These are phyloP conservation scores for Marasmius tenuissimus DNA, from an alignment of 1,284 basidiomycete genomes.

Conservation along the genomic window DNA sequence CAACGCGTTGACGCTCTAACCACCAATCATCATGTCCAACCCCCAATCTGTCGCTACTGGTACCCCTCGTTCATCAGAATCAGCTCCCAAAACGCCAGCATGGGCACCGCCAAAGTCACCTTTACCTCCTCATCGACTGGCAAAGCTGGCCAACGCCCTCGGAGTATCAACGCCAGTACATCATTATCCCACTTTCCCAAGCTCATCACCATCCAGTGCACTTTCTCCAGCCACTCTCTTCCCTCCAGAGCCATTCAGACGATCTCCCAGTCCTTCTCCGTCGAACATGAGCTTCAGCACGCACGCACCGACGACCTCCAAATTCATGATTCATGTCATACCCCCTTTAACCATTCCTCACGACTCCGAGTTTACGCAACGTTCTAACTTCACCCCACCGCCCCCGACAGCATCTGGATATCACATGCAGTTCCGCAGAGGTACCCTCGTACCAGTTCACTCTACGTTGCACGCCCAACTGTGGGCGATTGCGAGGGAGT, in stretches of 20 bases:
- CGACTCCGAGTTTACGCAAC: slow-evolving; percentile 43
- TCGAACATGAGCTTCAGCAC: slow-evolving; percentile 33
- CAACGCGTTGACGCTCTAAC: background rate
- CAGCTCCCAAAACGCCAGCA: slow-evolving; percentile 23
- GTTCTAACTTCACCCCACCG: slow-evolving; percentile 47
- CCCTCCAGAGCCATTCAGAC: slow-evolving; percentile 42
- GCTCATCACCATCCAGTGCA: slow-evolving; percentile 30
- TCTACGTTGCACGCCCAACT: slow-evolving; percentile 72
- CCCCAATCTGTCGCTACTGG: background rate
- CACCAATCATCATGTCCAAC: slow-evolving; percentile 1
- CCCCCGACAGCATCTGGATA: slow-evolving; percentile 67
- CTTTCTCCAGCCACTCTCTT: slow-evolving; percentile 32
- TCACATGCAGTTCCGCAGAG: slow-evolving; percentile 74
- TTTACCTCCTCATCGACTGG: slow-evolving; percentile 70
- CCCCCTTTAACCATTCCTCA: slow-evolving; percentile 70
- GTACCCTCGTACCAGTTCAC: slow-evolving; percentile 72
- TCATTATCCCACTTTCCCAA: slow-evolving; percentile 34
- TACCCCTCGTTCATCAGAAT: slow-evolving; percentile 9
- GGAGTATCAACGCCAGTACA: slow-evolving; percentile 75
- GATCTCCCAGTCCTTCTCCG: slow-evolving; percentile 59
- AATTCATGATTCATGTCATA: slow-evolving; percentile 73
- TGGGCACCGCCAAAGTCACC: slow-evolving; percentile 70
- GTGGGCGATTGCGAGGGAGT: slow-evolving; percentile 82
- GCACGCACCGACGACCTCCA: slow-evolving; percentile 48
- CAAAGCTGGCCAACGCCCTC: slow-evolving; percentile 79